phyloP scores from a whole-genome alignment of 305 asterid species.

The Fraxinus sp. region DNA sequence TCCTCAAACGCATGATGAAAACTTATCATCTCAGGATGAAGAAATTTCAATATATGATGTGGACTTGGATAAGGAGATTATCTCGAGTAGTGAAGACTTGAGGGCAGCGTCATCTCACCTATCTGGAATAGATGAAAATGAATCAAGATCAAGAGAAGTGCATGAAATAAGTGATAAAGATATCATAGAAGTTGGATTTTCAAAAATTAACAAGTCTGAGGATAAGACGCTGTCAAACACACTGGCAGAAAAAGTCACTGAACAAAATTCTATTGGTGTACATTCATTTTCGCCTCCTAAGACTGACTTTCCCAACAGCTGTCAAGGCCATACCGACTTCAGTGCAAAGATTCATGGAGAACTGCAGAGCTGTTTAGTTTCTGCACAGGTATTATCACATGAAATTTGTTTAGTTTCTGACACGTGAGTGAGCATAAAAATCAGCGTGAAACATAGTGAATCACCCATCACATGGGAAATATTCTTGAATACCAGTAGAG shows the following conservation, averaged over 20 bases:
- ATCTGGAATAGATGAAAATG: slow-evolving; percentile 35
- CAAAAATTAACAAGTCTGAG: slow-evolving; percentile 28
- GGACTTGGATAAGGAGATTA: slow-evolving; percentile 32
- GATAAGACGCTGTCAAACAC: slow-evolving; percentile 4
- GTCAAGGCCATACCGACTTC: slow-evolving; percentile 10
- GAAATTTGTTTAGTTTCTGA: background rate
- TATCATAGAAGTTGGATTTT: slow-evolving; percentile 30
- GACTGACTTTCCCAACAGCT: slow-evolving; percentile 21
- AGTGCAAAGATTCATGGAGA: slow-evolving; percentile 15
- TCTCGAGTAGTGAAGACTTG: slow-evolving; percentile 28
- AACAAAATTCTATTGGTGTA: slow-evolving; percentile 11
- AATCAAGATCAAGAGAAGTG: slow-evolving; percentile 36
- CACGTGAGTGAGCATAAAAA: slow-evolving; percentile 9
- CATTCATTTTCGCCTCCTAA: slow-evolving; percentile 25
- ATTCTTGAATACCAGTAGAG: slow-evolving; percentile 13
- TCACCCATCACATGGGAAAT: background rate
- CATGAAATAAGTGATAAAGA: slow-evolving; percentile 35
- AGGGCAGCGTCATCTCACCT: slow-evolving; percentile 34
- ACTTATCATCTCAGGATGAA: slow-evolving; percentile 44
- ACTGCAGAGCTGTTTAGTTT: slow-evolving; percentile 8
- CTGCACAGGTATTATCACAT: slow-evolving; percentile 12
- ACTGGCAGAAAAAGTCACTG: slow-evolving; percentile 20
- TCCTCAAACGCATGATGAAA: slow-evolving; percentile 52
- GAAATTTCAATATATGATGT: slow-evolving; percentile 36
- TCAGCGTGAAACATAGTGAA: background rate